Percentiles rank a stretch among this genome's conserved stretches.
Conservation (phyloP, 768 basidiomycete genomes). For the Serendipita indica region DNA sequence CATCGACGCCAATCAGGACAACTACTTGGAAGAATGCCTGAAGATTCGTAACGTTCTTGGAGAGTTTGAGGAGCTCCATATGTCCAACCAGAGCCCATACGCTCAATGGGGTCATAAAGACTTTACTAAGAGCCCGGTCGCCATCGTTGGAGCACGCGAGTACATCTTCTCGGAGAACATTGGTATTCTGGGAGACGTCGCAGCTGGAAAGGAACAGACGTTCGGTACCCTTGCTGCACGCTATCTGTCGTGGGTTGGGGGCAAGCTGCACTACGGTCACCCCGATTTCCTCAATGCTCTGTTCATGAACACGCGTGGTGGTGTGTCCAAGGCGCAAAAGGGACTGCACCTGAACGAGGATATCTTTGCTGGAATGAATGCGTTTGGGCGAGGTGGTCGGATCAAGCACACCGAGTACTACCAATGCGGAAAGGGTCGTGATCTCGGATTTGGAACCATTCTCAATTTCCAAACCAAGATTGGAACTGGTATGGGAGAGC, state of each 20-base stretch:
- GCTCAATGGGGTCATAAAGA: constrained; percentile 80
- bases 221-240: constrained; percentile 97
- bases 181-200: constrained; percentile 94
- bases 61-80: constrained; percentile 88
- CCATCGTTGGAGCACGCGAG: constrained; percentile 96
- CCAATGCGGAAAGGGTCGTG: constrained; percentile 96
- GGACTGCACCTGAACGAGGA: constrained; percentile 98
- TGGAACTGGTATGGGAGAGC: constrained; percentile 99
- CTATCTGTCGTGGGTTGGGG: constrained; percentile 92
- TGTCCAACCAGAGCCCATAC: constrained; percentile 82
- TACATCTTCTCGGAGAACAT: constrained; percentile 99
- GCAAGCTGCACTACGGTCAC: constrained; percentile 97
- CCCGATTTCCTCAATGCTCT: constrained; percentile 97
- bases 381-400: constrained; percentile 86
- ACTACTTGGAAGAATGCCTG: constrained; percentile 97
- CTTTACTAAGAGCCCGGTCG: constrained; percentile 76
- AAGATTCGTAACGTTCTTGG: constrained; percentile 98
- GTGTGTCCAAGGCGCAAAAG: constrained; percentile 98
- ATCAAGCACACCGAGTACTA: constrained; percentile 99
- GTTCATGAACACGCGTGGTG: constrained; percentile 97
- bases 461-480: constrained; percentile 99
- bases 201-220: constrained; percentile 98
- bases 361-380: constrained; percentile 99
- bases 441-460: constrained; percentile 97
- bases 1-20: constrained; percentile 99